phyloP scores from a whole-genome alignment of 495 filamentous ascomycete species.

The Hyphodiscus hymeniophilus region DNA sequence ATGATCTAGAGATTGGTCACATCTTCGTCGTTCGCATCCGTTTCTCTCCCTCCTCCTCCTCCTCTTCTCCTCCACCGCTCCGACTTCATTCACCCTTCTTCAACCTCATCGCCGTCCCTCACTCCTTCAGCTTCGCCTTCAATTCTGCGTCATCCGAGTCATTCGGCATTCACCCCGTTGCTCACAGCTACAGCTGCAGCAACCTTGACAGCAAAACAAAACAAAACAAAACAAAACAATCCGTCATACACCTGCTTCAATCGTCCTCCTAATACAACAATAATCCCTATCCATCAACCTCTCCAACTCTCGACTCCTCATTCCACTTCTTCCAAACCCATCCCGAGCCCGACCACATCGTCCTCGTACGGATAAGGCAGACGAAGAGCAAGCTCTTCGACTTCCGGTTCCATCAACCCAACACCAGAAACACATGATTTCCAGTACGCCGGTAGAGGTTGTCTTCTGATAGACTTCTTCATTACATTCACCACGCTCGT shows the following conservation, averaged over 20 bases:
- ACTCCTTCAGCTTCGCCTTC: neutral
- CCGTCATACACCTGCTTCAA: neutral
- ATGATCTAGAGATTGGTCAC: conserved; percentile 19
- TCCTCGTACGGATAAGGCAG: conserved; percentile 25
- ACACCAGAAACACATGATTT: conserved; percentile 32
- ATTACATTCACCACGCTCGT: neutral
- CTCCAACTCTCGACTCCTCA: conserved; percentile 12
- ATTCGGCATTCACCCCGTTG: conserved; percentile 1
- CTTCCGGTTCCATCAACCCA: conserved; percentile 32
- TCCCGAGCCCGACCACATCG: conserved; percentile 4
- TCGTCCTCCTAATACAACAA: no score
- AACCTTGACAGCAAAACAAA: no score
- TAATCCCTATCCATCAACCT: conserved; percentile 11
- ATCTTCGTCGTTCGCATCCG: conserved; percentile 24
- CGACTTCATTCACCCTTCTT: conserved; percentile 22
- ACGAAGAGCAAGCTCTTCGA: conserved; percentile 40
- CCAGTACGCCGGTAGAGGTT: conserved; percentile 24
- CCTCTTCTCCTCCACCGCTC: conserved; percentile 22
- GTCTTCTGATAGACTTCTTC: conserved; percentile 13
- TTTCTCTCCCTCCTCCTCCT: conserved; percentile 25
- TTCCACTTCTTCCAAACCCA: conserved; percentile 17
- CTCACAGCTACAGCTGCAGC: conserved; percentile 10
- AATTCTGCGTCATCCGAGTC: conserved; percentile 15
- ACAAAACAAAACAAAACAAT: neutral
- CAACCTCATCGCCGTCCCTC: conserved; percentile 9